phyloP scores from a whole-genome alignment of 371 early-diverging fungal species.

The Vittaforma corneae region DNA sequence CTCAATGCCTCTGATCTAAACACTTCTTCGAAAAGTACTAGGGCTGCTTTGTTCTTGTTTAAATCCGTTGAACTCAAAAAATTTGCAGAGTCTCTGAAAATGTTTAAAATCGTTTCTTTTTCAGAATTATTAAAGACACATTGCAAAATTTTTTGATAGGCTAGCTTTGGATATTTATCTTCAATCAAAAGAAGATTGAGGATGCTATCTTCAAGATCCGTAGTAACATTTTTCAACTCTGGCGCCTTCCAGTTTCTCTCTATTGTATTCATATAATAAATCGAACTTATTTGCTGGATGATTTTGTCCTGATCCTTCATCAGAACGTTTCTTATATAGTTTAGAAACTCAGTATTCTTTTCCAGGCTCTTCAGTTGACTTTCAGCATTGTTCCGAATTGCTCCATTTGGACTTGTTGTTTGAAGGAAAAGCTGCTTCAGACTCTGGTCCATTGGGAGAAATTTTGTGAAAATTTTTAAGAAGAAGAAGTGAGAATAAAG shows the following conservation, averaged over 20 bases:
- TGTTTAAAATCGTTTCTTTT: not conserved
- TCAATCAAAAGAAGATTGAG: constrained; percentile 26
- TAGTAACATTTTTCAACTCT: constrained; percentile 8
- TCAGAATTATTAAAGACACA: constrained; percentile 33
- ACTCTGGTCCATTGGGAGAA: constrained; percentile 30
- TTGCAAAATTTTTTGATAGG: constrained; percentile 34
- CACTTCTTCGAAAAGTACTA: constrained; percentile 19
- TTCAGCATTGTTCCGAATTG: constrained; percentile 43
- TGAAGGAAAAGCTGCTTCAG: constrained; percentile 39
- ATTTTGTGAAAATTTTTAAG: constrained; percentile 21
- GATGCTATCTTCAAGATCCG: constrained; percentile 19
- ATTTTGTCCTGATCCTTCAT: constrained; percentile 45
- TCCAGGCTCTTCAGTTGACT: constrained; percentile 19
- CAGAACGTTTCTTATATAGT: constrained; percentile 21
- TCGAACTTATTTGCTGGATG: constrained; percentile 23
- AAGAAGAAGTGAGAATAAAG: not conserved
- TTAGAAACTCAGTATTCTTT: constrained; percentile 36
- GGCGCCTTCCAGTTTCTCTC: constrained; percentile 17
- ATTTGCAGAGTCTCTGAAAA: constrained; percentile 8
- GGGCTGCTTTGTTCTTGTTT: constrained; percentile 6
- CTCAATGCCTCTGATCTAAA: constrained; percentile 32
- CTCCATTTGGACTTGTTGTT: constrained; percentile 35
- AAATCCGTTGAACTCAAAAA: constrained; percentile 7
- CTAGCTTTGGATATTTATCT: not conserved
- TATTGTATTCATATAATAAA: constrained; percentile 51